phyloP scores from a whole-genome alignment of 2,329 filamentous ascomycete genomes.

The Phialocephala sp. region DNA sequence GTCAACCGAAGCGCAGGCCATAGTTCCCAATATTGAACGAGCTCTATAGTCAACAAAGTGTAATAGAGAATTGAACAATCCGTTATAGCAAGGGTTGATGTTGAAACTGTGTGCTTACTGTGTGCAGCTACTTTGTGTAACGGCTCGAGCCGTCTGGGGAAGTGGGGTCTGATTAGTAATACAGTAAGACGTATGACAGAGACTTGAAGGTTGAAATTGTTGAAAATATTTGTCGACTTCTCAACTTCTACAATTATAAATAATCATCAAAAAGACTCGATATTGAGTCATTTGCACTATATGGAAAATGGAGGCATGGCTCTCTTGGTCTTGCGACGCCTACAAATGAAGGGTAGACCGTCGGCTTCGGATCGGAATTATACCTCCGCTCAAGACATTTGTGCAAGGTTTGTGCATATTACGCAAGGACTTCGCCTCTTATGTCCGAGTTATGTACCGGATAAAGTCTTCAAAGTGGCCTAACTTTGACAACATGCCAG shows the following conservation, averaged over 20 bases:
- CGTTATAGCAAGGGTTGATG: neutral
- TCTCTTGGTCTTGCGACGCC: neutral
- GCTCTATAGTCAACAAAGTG: neutral
- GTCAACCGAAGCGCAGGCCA: neutral
- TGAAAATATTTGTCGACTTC: neutral
- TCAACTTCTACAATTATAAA: neutral
- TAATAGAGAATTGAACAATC: neutral
- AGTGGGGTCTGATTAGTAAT: neutral
- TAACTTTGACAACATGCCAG: too few species aligned
- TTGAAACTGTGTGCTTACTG: constrained; percentile 7
- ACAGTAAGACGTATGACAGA: neutral
- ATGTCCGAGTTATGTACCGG: neutral
- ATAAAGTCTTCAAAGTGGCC: neutral
- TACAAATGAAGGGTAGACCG: neutral
- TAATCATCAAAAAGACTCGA: neutral
- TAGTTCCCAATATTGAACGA: neutral
- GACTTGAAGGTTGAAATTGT: neutral
- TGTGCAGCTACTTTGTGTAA: neutral
- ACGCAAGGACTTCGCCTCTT: neutral
- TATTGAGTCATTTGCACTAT: neutral
- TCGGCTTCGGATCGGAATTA: constrained; percentile 10
- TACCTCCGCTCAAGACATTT: neutral
- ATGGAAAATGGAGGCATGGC: neutral
- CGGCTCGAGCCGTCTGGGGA: constrained; percentile 3
- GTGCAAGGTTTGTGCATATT: constrained; percentile 3